These are phyloP conservation scores for Crithidia brevicula DNA, from an alignment of 208 protist genomes.

Conservation along the genomic window DNA sequence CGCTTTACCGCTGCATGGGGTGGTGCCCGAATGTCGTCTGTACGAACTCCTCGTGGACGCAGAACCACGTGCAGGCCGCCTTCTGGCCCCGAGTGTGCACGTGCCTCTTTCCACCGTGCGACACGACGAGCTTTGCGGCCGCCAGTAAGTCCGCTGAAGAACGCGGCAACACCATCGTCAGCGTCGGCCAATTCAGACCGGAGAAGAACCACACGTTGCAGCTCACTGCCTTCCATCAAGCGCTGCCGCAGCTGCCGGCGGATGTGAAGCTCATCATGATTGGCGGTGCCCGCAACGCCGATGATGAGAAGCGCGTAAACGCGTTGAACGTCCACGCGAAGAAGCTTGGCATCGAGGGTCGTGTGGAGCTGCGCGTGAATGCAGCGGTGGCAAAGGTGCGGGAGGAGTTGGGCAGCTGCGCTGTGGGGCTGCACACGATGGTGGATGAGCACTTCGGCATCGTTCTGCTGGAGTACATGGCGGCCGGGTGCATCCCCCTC, in stretches of 20 bases:
- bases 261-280: constrained; percentile 83
- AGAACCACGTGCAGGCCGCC: constrained; percentile 87
- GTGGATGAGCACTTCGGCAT: constrained; percentile 99
- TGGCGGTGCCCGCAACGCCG: constrained; percentile 82
- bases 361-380: constrained; percentile 72
- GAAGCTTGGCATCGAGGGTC: constrained; percentile 57
- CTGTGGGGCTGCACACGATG: constrained; percentile 98
- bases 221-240: constrained; percentile 83
- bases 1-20: constrained; percentile 90
- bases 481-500: constrained; percentile 90
- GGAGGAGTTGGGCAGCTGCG: constrained; percentile 47
- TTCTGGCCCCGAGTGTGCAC: constrained; percentile 62
- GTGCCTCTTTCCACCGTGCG: constrained; percentile 95
- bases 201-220: constrained; percentile 98
- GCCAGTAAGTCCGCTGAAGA: constrained; percentile 34
- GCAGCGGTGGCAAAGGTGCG: constrained; percentile 55
- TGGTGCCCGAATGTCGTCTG: constrained; percentile 82
- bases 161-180: constrained; percentile 85
- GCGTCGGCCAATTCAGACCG: constrained; percentile 96
- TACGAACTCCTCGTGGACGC: constrained; percentile 98
- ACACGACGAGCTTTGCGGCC: constrained; percentile 55
- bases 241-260: constrained; percentile 37
- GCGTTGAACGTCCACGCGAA: constrained; percentile 44
- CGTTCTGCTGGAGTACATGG: constrained; percentile 97
- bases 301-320: constrained; percentile 74